phyloP scores from a whole-genome alignment of 2,329 filamentous ascomycete genomes.

The Xylaria sp. region DNA sequence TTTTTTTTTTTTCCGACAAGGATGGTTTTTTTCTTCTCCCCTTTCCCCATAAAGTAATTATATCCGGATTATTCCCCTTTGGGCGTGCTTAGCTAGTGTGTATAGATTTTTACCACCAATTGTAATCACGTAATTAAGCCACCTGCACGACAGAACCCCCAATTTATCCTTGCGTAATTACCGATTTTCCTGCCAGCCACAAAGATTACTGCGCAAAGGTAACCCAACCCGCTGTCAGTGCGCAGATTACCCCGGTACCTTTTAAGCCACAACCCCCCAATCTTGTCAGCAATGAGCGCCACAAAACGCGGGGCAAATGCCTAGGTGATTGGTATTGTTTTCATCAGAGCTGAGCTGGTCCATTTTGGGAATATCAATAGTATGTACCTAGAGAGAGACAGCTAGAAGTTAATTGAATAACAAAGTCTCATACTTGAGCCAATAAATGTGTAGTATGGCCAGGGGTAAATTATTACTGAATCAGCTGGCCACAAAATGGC shows the following conservation, averaged over 20 bases:
- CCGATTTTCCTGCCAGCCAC: background rate
- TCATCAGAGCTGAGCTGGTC: background rate
- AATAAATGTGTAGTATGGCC: background rate
- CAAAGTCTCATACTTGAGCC: background rate
- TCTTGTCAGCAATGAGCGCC: background rate
- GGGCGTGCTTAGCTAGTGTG: background rate
- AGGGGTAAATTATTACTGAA: background rate
- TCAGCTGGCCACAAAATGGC: background rate
- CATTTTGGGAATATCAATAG: background rate
- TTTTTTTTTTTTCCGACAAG: background rate
- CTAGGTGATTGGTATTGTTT: background rate
- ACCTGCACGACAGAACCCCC: background rate
- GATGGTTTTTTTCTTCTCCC: background rate
- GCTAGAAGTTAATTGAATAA: background rate
- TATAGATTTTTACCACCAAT: conserved; percentile 5
- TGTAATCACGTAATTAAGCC: background rate
- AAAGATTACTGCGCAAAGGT: background rate
- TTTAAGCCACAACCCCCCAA: conserved; percentile 6
- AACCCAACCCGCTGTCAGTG: background rate
- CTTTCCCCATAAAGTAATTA: background rate
- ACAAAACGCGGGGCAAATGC: conserved; percentile 13
- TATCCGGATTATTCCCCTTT: conserved; percentile 4
- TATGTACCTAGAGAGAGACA: background rate
- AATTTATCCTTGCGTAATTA: background rate
- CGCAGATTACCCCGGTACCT: background rate